Conservation (phyloP, 192 early-diverging fungal species). For the Mortierella hygrophila region DNA sequence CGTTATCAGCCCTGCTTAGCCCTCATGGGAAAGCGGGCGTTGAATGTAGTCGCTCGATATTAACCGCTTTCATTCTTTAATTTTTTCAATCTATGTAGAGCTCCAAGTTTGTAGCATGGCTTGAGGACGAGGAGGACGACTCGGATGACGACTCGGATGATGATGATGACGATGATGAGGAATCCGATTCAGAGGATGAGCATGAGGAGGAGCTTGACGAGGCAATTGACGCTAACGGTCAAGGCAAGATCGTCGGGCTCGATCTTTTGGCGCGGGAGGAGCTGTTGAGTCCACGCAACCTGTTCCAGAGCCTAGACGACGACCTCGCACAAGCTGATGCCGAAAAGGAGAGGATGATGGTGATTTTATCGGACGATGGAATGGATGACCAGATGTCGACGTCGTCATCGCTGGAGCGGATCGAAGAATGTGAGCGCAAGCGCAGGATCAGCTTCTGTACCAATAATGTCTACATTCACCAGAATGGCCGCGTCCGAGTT, state of each 20-base stretch:
- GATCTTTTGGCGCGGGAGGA: conserved; percentile 9
- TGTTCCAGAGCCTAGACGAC: conserved; percentile 20
- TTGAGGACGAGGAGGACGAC: conserved; percentile 46
- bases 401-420: conserved; percentile 34
- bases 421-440: conserved; percentile 49
- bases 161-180: conserved; percentile 13
- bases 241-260: conserved; percentile 30
- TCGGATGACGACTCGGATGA: conserved; percentile 26
- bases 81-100: conserved; percentile 26
- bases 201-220: conserved; percentile 21
- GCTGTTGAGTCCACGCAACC: conserved; percentile 14
- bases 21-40: neutral
- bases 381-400: conserved; percentile 43
- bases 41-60: neutral
- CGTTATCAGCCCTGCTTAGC: neutral
- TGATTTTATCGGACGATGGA: conserved; percentile 44
- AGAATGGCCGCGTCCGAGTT: conserved; percentile 14
- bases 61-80: neutral
- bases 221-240: neutral
- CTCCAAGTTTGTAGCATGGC: conserved; percentile 56
- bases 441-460: conserved; percentile 55
- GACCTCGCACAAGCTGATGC: conserved; percentile 26
- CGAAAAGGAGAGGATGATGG: conserved; percentile 27
- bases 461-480: conserved; percentile 45
- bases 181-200: conserved; percentile 16